Percentiles rank a stretch among this genome's conserved stretches.
Evolutionary conservation across 2,329 filamentous ascomycete genomes (phyloP).

Genomic region (Fusarium chlamydosporum): DNA sequence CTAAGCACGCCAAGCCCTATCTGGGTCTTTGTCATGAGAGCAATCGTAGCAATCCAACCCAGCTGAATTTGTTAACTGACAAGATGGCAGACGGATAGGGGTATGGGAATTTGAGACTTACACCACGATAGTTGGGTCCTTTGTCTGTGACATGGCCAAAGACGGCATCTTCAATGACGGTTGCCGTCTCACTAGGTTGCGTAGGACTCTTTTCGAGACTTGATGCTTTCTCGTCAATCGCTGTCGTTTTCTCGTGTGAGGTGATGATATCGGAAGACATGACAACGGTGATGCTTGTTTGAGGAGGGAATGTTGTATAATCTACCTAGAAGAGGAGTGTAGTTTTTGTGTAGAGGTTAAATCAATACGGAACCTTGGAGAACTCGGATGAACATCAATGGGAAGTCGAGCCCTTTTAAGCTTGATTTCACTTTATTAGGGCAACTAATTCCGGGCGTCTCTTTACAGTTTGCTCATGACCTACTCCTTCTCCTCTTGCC

Average conservation of each 20-base stretch:
- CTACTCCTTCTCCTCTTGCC: neutral
- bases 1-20: constrained; percentile 64
- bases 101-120: constrained; percentile 15
- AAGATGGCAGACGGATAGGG: neutral
- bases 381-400: neutral
- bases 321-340: neutral
- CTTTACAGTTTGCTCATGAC: neutral
- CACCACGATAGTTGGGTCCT: constrained; percentile 53
- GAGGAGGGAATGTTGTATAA: neutral
- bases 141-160: constrained; percentile 46
- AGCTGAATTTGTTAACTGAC: constrained; percentile 49
- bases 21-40: constrained; percentile 63
- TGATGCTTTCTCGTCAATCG: constrained; percentile 1
- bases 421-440: neutral
- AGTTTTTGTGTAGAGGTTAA: neutral
- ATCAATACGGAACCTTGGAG: neutral
- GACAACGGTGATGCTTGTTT: constrained; percentile 1
- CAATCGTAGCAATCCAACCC: constrained; percentile 59
- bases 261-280: constrained; percentile 6
- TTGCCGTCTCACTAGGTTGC: constrained; percentile 3
- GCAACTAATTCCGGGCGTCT: neutral
- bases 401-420: constrained; percentile 6
- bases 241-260: neutral
- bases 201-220: constrained; percentile 17
- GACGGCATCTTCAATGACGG: constrained; percentile 30